Evolutionary conservation across 345 rosid genomes (phyloP), one percentile per base, ranked within the genome.

Genomic region (Hypericum androsaemum): DNA sequence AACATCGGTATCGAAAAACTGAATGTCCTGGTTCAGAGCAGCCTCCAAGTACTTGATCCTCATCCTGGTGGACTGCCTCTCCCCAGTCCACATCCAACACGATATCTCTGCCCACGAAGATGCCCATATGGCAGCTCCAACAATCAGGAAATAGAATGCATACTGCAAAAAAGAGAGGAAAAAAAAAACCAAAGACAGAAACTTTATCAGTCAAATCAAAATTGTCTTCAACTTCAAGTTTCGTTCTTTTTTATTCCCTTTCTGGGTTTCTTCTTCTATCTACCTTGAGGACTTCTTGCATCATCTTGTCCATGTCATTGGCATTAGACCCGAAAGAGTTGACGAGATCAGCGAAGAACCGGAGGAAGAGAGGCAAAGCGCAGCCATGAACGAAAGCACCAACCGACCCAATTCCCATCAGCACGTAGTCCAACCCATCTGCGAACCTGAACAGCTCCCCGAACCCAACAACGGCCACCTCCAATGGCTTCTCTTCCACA

Each of bases 11-110:
- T 92, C 98, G 56, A 92, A 92, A 68, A 60, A 92, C 73, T 83
- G 83, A 63, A 92, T 74, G 82, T 88, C 96, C 64, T 92, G 96
- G 65, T 83, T 92, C 36, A 92, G 66, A 50, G 98, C 98, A 6
- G 96, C 86, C 77, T 92, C 96, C 45, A 92, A 58, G 65, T 85
- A 92, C 75, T 84, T 88, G 68, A 92, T 88, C 75, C 96, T 88
- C 98, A 88, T 92, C 86, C 60, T 92, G 45, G 96, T 92, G 12
- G 98, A 60, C 60, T 92, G 98, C 69, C 98, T 83, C 74, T 88
- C 98, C 50, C 98, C 96, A 35, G 88, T 92, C 98, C 98, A 92
- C 98, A 92, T 92, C 96, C 98, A 92, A 67, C 98, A 92, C 5
- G 96, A 92, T 58, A 92, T 92, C 73, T 92, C 96, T 88, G 98